Percentiles rank a stretch among this genome's conserved stretches.
Evolutionary conservation across 1,284 basidiomycete genomes (phyloP).

Genomic region (Hymenochaete sp.): DNA sequence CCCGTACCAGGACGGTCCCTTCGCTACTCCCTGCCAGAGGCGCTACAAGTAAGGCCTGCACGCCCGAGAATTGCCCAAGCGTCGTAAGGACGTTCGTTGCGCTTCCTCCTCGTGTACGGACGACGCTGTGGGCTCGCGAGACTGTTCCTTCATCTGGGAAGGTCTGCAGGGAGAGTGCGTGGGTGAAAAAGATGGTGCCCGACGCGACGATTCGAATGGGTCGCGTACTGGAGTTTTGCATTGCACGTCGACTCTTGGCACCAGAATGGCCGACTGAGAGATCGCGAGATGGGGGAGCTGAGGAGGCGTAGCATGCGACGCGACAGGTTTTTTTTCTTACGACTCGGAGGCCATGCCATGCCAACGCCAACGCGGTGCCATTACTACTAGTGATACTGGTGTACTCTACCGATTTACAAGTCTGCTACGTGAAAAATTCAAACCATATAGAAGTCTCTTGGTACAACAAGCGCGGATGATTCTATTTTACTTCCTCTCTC

Average conservation of each 20-base stretch:
- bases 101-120: conserved; percentile 57
- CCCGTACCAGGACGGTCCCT: conserved; percentile 48
- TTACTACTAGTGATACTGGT: no score
- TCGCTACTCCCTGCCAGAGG: conserved; percentile 43
- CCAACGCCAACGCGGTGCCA: no score
- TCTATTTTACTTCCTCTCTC: conserved; percentile 2
- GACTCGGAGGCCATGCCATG: no score
- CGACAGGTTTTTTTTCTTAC: no score
- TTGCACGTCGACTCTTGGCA: no score
- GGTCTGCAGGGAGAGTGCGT: conserved; percentile 51
- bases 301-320: no score
- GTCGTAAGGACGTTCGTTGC: conserved; percentile 63
- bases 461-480: neutral
- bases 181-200: conserved; percentile 69
- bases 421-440: no score
- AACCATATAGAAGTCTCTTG: no score
- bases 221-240: no score
- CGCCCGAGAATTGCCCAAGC: conserved; percentile 56
- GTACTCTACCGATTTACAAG: no score
- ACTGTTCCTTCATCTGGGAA: conserved; percentile 52
- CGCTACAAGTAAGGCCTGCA: conserved; percentile 64
- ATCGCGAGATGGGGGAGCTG: no score
- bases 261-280: no score
- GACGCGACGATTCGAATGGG: conserved; percentile 66
- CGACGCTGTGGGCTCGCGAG: conserved; percentile 61